These are phyloP conservation scores for Globisporangium cystogenes DNA, from an alignment of 352 stramenopile species.

Conservation along the genomic window DNA sequence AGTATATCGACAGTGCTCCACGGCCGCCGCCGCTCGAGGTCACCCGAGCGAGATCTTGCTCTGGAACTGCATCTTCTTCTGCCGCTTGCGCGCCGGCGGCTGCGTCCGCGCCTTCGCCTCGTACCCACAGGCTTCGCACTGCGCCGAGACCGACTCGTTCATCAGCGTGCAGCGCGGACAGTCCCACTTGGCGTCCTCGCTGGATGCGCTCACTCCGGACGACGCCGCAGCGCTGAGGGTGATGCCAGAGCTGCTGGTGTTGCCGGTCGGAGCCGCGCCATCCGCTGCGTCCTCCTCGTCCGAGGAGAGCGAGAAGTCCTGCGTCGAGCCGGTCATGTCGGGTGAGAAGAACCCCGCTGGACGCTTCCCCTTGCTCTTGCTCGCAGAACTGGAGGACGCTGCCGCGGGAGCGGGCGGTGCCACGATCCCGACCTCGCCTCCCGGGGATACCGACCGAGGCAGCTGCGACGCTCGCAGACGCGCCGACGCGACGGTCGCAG, in stretches of 20 bases:
- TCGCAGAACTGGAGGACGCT: constrained; percentile 13
- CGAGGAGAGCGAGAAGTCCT: constrained; percentile 29
- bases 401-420: constrained; percentile 7
- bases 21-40: neutral
- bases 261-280: constrained; percentile 1
- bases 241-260: constrained; percentile 2
- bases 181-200: constrained; percentile 45
- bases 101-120: constrained; percentile 22
- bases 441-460: neutral
- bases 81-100: constrained; percentile 38
- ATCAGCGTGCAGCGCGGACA: constrained; percentile 78
- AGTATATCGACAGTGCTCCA: constrained; percentile 13
- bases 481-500: neutral
- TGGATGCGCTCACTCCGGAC: neutral
- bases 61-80: constrained; percentile 74
- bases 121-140: constrained; percentile 68
- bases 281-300: constrained; percentile 14
- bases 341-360: constrained; percentile 36
- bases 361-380: constrained; percentile 24
- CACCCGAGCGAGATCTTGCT: constrained; percentile 61
- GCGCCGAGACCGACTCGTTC: constrained; percentile 43
- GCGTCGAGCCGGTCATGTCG: constrained; percentile 25
- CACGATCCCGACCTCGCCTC: constrained; percentile 12
- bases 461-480: neutral
- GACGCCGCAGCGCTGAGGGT: neutral